Base-by-base conservation (phyloP, 352 stramenopile genomes). In the Phytophthora idaei region DNA sequence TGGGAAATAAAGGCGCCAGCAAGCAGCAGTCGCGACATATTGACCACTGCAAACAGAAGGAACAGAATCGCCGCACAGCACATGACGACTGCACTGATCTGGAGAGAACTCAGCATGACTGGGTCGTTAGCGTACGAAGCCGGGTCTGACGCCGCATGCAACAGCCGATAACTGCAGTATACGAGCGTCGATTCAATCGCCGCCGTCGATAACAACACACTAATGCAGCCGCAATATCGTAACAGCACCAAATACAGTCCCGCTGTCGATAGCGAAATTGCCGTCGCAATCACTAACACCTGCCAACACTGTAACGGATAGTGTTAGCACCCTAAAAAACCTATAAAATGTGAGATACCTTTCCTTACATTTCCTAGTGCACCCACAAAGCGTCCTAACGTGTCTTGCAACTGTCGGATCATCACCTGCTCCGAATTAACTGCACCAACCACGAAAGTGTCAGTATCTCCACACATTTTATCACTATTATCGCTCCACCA, bases 1-100 rank as follows among this genome's bases (percentile, higher is more conserved):
- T 92, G 86, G 2, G 81, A 89, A 64, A 95, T 92, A 67, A 93
- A 95, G 15, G 78, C 83, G 0, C 82, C 87, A 5, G 84, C 87
- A 2, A 95, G 69, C 36, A 95, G 52, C 14, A 93, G 47, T 5
- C 85, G 70, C 1, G 80, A 83, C 52, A 95, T 72, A 65, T 90
- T 86, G 49, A 87, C 67, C 44, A 89, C 62, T 4, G 69, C 81
- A 31, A 91, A 77, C 37, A 93, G 67, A 28, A 87, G 73, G 49
- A 92, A 93, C 5, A 91, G 67, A 37, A 93, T 80, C 2, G 85
- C 80, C 7, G 69, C 72, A 48, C 83, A 91, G 49, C 73, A 81
- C 59, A 91, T 77, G 46, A 80, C 60, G 14, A 93, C 73, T 0
- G 85, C 61, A 8, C 65, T 74, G 56, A 93, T 73, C 68, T 93